These are phyloP conservation scores for Sphagnurus paluster DNA, from an alignment of 1,284 basidiomycete species.

Conservation along the genomic window DNA sequence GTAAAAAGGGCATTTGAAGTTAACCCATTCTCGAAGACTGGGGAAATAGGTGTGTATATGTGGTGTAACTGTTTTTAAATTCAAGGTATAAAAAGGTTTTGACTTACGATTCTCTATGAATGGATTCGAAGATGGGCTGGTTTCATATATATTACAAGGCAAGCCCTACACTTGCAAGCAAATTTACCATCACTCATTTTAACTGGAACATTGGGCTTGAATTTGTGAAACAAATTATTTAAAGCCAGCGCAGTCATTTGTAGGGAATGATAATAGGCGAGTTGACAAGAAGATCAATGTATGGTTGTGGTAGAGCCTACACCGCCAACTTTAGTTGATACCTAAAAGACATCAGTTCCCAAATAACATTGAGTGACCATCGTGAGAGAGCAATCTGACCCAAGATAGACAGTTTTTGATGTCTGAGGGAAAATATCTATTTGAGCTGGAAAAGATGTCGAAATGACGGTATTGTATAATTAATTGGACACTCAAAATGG, in stretches of 20 bases:
- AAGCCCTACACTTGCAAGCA: constrained; percentile 9
- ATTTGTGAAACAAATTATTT: background rate
- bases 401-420: no score
- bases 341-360: no score
- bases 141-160: constrained; percentile 31
- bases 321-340: no score
- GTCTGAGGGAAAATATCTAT: no score
- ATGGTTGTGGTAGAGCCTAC: background rate
- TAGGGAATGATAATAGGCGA: no score
- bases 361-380: background rate
- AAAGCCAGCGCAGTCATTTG: background rate
- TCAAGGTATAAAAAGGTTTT: background rate
- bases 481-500: no score
- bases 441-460: no score
- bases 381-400: no score
- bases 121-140: constrained; percentile 34
- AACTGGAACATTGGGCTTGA: no score
- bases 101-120: constrained; percentile 7
- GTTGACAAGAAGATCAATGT: background rate
- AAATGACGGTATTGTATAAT: no score
- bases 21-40: constrained; percentile 40
- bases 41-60: constrained; percentile 23
- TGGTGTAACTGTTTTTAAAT: background rate
- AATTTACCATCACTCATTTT: constrained; percentile 1
- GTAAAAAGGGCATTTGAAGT: constrained; percentile 44